Base-by-base conservation (phyloP, 768 basidiomycete genomes). In the Phanerochaete carnosa region DNA sequence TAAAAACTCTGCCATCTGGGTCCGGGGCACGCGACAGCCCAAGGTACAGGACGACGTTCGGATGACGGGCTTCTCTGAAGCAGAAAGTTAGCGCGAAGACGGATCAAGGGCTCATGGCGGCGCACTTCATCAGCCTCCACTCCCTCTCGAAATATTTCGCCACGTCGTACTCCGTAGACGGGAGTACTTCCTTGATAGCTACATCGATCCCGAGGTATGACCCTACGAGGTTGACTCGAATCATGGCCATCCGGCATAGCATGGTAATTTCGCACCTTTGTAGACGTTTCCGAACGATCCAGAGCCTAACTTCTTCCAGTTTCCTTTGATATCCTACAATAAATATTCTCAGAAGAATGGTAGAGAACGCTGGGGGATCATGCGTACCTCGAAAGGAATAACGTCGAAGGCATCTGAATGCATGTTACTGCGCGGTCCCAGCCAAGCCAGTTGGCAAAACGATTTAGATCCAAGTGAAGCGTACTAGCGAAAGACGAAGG, bases 141-240 rank as follows among this genome's bases (percentile, higher is more conserved):
- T 99, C 96, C n/a, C 96, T 84, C 69, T 96, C 93, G 72, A 98
- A 96, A 77, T 99, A 98, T 75, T 99, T 99, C 67, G 88, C 83
- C 35, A 97, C 94, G 67, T 97, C 94, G 74, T 98, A 98, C 60
- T 91, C 92, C 5, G 76, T 89, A 23, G 91, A 94, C 0, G 94
- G 94, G 8, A 97, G 80, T 2, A 98, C 94, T 76, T 98, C 95
- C 74, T 97, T 97, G 74, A 98, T 93, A 33, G 95, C 95, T 35
- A 97, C 91, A 64, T 97, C 92, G 65, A 97, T 92, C 8, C 97
- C 97, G 35, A 99, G 88, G 76, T 99, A 99, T 29, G 75, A 83
- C 2, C 90, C 94, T 92, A 67, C 45, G 28, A n/a, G 45, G 57
- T 35, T 28, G 66, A 43, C 53, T 28, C 49, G 23, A 32, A 45